Percentiles rank a stretch among this genome's conserved stretches.
Evolutionary conservation across 164 flowering plant genomes (phyloP).

Genomic region (Stephania yunnanensis): DNA sequence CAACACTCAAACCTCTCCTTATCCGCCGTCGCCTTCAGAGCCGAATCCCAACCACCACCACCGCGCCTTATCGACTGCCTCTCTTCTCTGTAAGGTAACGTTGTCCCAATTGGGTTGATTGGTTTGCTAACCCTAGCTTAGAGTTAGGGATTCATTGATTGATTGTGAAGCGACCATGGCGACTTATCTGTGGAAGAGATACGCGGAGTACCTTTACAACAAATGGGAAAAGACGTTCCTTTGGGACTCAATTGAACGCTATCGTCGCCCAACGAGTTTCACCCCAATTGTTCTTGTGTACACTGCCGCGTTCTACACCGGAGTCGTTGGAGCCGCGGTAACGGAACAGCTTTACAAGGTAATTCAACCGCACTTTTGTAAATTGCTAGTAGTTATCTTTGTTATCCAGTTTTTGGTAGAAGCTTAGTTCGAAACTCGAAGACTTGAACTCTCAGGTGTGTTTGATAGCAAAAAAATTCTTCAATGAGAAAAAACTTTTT

Average conservation of each 20-base stretch:
- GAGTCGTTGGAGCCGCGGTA: conserved; percentile 77
- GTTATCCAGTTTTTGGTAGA: background rate
- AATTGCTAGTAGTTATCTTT: background rate
- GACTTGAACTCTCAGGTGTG: too few relatives aligned
- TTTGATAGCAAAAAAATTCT: too few relatives aligned
- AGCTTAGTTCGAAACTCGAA: background rate
- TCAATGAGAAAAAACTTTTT: too few relatives aligned
- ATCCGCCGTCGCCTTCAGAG: too few relatives aligned
- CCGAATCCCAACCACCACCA: too few relatives aligned
- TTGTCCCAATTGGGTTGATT: background rate
- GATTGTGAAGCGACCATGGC: background rate
- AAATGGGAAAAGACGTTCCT: conserved; percentile 66
- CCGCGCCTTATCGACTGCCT: too few relatives aligned
- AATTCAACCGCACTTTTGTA: background rate
- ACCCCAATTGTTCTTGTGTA: conserved; percentile 63
- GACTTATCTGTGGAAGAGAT: conserved; percentile 53
- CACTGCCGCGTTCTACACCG: conserved; percentile 77
- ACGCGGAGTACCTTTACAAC: conserved; percentile 54
- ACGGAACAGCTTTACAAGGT: conserved; percentile 92
- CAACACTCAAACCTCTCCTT: too few relatives aligned
- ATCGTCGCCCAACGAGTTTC: conserved; percentile 76
- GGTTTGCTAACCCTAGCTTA: background rate
- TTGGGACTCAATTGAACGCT: conserved; percentile 79
- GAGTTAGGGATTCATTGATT: background rate
- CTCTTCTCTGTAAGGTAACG: too few relatives aligned